Conservation (phyloP, 78 protist genomes). For the Trichosphaerium sp. region DNA sequence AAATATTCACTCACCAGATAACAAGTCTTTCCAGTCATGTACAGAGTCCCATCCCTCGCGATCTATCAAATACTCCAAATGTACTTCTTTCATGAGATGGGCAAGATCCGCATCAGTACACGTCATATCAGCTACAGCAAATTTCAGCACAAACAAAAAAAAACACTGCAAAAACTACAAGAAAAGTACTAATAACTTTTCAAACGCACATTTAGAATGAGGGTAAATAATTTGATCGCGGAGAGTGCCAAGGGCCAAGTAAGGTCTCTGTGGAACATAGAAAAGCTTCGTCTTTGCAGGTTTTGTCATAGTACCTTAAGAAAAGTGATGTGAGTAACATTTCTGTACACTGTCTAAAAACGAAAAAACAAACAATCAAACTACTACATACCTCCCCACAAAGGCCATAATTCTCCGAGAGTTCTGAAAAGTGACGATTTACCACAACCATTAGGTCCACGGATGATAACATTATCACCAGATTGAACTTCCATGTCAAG, state of each 20-base stretch:
- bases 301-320: background rate
- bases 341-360: no score
- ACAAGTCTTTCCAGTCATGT: slow-evolving; percentile 23
- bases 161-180: no score
- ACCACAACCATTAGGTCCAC: slow-evolving; percentile 69
- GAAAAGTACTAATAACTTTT: background rate
- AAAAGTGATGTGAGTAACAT: no score
- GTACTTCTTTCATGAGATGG: background rate
- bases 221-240: slow-evolving; percentile 18
- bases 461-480: slow-evolving; percentile 7
- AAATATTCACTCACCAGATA: slow-evolving; percentile 16
- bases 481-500: background rate
- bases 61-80: background rate
- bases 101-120: slow-evolving; percentile 8
- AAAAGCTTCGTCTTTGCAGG: background rate
- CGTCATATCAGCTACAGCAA: background rate
- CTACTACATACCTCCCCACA: background rate
- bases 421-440: slow-evolving; percentile 57
- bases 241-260: slow-evolving; percentile 21
- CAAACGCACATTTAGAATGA: background rate
- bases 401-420: slow-evolving; percentile 68
- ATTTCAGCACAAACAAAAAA: no score
- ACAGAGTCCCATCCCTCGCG: slow-evolving; percentile 4
- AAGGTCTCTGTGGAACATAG: slow-evolving; percentile 27
- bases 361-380: no score